Conservation (phyloP, 371 early-diverging fungal genomes). For the Syncephalastrum sp. region DNA sequence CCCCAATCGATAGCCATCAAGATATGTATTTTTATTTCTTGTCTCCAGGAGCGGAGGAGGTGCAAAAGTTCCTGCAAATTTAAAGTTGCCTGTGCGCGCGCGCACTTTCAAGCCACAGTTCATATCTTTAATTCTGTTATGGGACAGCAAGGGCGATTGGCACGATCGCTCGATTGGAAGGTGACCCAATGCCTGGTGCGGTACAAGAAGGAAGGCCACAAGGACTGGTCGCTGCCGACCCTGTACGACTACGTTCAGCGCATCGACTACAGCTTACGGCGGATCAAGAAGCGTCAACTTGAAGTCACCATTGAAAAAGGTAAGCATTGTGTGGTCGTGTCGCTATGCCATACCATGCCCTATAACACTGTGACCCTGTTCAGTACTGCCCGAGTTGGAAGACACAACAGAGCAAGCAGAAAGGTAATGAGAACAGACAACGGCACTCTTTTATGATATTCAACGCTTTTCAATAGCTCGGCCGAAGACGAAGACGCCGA, state of each 20-base stretch:
- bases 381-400: conserved; percentile 19
- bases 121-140: conserved; percentile 1
- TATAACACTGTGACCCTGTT: not conserved
- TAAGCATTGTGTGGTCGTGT: conserved; percentile 3
- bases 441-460: no score
- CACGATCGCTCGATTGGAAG: conserved; percentile 29
- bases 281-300: conserved; percentile 47
- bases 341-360: no score
- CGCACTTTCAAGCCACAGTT: not conserved
- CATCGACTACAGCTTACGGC: conserved; percentile 43
- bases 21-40: not conserved
- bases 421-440: conserved; percentile 1
- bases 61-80: no score
- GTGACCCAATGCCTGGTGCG: conserved; percentile 22
- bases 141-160: conserved; percentile 25
- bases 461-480: no score
- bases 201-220: conserved; percentile 35
- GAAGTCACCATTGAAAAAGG: conserved; percentile 51
- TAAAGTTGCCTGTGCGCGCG: no score
- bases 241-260: conserved; percentile 50
- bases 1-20: not conserved
- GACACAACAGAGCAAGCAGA: conserved; percentile 9
- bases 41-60: no score
- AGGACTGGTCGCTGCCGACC: conserved; percentile 22
- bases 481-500: conserved; percentile 32